These are phyloP conservation scores for Lactarius tabidus DNA, from an alignment of 768 basidiomycete genomes.

Conservation along the genomic window DNA sequence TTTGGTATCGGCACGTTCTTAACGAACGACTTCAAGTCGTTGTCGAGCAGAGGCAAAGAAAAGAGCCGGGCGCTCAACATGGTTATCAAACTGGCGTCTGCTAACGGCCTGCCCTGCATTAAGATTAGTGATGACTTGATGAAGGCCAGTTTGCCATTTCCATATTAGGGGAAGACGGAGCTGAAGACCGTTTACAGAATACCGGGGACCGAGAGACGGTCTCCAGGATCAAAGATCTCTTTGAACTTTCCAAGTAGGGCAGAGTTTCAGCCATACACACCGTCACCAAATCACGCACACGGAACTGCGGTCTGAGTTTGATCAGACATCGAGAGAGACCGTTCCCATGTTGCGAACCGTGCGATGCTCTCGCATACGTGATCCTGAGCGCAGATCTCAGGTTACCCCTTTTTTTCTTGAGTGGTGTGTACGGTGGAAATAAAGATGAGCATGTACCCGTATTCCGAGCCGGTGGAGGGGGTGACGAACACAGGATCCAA, in stretches of 20 bases:
- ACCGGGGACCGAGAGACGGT: constrained; percentile 51
- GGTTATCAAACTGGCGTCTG: constrained; percentile 84
- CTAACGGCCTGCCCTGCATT: constrained; percentile 72
- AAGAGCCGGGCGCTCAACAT: constrained; percentile 87
- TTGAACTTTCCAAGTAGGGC: constrained; percentile 34
- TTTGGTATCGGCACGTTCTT: constrained; percentile 94
- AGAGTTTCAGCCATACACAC: not conserved
- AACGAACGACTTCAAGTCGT: constrained; percentile 77
- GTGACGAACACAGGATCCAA: not conserved
- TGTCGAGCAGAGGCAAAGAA: constrained; percentile 43
- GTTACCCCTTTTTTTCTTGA: not conserved
- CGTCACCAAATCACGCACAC: not conserved
- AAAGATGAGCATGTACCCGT: not conserved
- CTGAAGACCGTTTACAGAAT: constrained; percentile 34
- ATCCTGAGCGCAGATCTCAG: not conserved
- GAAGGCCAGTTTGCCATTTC: constrained; percentile 48
- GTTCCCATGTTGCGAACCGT: not conserved
- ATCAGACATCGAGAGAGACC: not conserved
- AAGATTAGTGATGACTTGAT: constrained; percentile 91
- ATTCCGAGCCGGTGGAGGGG: not conserved
- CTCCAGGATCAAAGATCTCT: constrained; percentile 47
- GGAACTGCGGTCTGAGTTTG: constrained; percentile 3
- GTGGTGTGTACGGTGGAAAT: not conserved
- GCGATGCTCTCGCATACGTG: not conserved
- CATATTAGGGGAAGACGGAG: not conserved